Percentiles rank a stretch among this genome's conserved stretches.
Evolutionary conservation across 2,329 filamentous ascomycete species (phyloP).

Genomic region (Cytospora leucostoma): DNA sequence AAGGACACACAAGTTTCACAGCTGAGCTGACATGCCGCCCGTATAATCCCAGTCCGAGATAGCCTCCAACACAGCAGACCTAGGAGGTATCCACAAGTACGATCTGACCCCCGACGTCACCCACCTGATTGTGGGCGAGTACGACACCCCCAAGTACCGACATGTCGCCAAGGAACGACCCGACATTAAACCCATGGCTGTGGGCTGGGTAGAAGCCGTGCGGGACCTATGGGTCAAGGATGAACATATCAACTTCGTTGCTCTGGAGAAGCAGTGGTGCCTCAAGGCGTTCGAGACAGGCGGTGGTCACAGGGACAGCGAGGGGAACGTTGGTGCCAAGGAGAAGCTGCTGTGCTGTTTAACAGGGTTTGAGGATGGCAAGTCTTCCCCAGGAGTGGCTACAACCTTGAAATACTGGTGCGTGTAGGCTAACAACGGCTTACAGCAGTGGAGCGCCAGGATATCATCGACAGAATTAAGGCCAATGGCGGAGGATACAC

Average conservation of each 20-base stretch:
- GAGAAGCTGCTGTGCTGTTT: conserved; percentile 54
- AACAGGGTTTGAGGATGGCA: conserved; percentile 58
- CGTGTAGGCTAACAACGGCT: conserved; percentile 15
- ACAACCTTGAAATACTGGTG: too few species aligned
- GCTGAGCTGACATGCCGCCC: background rate
- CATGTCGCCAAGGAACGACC: conserved; percentile 89
- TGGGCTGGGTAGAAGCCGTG: conserved; percentile 83
- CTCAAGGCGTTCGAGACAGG: conserved; percentile 63
- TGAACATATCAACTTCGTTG: conserved; percentile 69
- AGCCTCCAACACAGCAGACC: conserved; percentile 67
- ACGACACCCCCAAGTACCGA: conserved; percentile 89
- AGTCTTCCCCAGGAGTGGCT: conserved; percentile 25
- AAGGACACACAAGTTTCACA: background rate
- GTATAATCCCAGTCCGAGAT: conserved; percentile 50
- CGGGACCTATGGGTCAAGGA: conserved; percentile 79
- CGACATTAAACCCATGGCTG: conserved; percentile 80
- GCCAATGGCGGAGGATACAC: conserved; percentile 80
- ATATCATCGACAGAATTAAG: conserved; percentile 67
- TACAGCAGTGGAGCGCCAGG: conserved; percentile 64
- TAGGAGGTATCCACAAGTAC: conserved; percentile 85
- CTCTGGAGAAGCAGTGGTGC: conserved; percentile 67
- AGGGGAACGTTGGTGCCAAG: conserved; percentile 36
- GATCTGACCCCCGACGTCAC: conserved; percentile 96
- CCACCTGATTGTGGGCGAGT: conserved; percentile 87
- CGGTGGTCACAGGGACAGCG: conserved; percentile 43